Conservation (phyloP, 345 rosid species). For the Eucalyptus globulus region DNA sequence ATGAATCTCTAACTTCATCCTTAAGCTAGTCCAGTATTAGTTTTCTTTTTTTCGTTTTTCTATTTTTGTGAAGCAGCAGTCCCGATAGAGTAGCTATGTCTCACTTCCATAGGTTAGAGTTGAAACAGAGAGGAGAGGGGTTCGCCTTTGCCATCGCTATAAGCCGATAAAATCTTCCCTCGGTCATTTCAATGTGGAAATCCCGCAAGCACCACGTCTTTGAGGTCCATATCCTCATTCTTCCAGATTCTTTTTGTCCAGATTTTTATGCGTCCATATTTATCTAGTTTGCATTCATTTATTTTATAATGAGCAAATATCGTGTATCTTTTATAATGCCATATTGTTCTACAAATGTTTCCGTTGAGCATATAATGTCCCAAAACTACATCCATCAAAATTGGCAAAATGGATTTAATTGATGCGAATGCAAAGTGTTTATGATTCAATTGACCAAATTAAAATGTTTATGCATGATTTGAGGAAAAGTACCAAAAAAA, state of each 20-base stretch:
- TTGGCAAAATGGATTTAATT: too few species aligned
- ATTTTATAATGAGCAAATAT: background rate
- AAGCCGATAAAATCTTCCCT: background rate
- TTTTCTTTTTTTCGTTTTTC: too few species aligned
- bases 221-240: background rate
- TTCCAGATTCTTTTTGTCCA: background rate
- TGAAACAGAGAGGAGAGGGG: background rate
- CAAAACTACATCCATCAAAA: too few species aligned
- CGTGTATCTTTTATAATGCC: background rate
- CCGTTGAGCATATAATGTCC: background rate
- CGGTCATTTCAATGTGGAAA: background rate
- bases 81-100: background rate
- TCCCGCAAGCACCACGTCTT: background rate
- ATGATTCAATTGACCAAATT: too few species aligned
- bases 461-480: too few species aligned
- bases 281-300: background rate
- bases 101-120: background rate
- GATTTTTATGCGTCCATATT: background rate
- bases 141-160: background rate
- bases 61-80: too few species aligned
- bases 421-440: fast-evolving
- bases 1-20: background rate
- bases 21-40: background rate
- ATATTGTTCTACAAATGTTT: background rate
- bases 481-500: too few species aligned